Base-by-base conservation (phyloP, 2,329 filamentous ascomycete species). In the Gnomoniopsis smithogilvyi region DNA sequence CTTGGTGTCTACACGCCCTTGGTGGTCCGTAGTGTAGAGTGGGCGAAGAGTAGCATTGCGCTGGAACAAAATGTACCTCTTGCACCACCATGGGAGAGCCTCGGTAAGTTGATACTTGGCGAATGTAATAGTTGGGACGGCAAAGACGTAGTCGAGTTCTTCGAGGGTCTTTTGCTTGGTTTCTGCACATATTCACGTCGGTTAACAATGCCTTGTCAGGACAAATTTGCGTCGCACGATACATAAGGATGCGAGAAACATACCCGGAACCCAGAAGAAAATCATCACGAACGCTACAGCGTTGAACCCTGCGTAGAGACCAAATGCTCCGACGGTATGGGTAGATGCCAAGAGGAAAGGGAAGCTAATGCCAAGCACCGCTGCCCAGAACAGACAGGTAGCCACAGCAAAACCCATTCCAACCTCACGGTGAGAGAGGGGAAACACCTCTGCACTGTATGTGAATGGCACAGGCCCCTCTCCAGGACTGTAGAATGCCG, bases 291-390 rank as follows among this genome's bases (percentile, higher is more conserved):
- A 75, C 0, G 85, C 86, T 2, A 83, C 67, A 3, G 87, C 64
- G 63, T 89, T 90, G 8, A 89, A 72, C 0, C 73, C 83, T 15
- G 72, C 78, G 60, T 88, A 88, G 67, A 88, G 85, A 3, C 82
- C 79, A 64, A 88, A 87, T 2, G 83, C 81, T 7, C 72, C 71
- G 4, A 69, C 70, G 0, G 71, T 65, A 1, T 65, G 66, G 1
- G 71, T 76, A 67, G 14, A 78, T 67, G 41, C 75, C 66, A 77
- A 73, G 69, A 65, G 75, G 64, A 78, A 80, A 70, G 67, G 81
- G 71, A 64, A 83, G 60, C 70, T 81, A 67, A 79, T 61, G 2
- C 60, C 62, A 15, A 70, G 54, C 1, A 64, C 67, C 17, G 67
- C 58, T 0, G 64, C 63, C 65, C 71, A 64, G 61, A 74, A 66